phyloP scores from a whole-genome alignment of 1,284 basidiomycete species.

The Apiotrichum porosum region DNA sequence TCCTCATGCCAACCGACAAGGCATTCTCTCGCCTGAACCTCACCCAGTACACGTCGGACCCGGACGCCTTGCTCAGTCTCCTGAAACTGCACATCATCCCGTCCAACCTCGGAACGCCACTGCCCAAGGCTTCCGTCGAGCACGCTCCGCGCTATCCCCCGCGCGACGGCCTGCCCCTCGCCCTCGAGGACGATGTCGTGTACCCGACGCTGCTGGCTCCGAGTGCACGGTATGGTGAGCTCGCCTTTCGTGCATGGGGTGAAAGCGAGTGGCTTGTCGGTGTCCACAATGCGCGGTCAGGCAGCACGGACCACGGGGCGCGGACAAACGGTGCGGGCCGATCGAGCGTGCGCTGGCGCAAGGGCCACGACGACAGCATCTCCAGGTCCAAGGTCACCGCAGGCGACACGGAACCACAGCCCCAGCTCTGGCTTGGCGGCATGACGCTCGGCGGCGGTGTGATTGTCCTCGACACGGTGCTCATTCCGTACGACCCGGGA shows the following conservation, averaged over 20 bases:
- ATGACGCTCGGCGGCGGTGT: constrained; percentile 67
- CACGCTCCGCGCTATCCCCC: constrained; percentile 15
- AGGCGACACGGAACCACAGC: constrained; percentile 9
- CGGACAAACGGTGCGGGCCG: constrained; percentile 74
- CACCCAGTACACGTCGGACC: constrained; percentile 66
- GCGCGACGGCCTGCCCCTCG: constrained; percentile 57
- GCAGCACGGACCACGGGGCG: constrained; percentile 66
- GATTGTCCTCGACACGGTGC: constrained; percentile 74
- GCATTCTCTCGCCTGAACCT: constrained; percentile 88
- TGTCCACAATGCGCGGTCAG: constrained; percentile 77
- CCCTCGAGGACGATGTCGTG: constrained; percentile 63
- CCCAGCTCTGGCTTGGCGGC: constrained; percentile 35
- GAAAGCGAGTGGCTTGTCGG: constrained; percentile 66
- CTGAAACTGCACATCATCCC: constrained; percentile 88
- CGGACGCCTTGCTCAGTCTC: constrained; percentile 60
- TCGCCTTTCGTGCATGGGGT: constrained; percentile 64
- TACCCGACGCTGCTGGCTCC: constrained; percentile 68
- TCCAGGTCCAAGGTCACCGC: background rate
- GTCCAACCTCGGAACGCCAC: constrained; percentile 8
- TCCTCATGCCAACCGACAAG: constrained; percentile 85
- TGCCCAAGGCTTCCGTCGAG: constrained; percentile 5
- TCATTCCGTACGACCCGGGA: constrained; percentile 78
- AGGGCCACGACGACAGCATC: constrained; percentile 25
- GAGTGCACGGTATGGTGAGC: constrained; percentile 65
- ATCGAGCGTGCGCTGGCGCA: constrained; percentile 56